A percentile compares a stretch with the other conserved stretches of the same genome.
These are phyloP conservation scores for Thermoascus crustaceus DNA, from an alignment of 2,329 filamentous ascomycete genomes.

Conservation along the genomic window DNA sequence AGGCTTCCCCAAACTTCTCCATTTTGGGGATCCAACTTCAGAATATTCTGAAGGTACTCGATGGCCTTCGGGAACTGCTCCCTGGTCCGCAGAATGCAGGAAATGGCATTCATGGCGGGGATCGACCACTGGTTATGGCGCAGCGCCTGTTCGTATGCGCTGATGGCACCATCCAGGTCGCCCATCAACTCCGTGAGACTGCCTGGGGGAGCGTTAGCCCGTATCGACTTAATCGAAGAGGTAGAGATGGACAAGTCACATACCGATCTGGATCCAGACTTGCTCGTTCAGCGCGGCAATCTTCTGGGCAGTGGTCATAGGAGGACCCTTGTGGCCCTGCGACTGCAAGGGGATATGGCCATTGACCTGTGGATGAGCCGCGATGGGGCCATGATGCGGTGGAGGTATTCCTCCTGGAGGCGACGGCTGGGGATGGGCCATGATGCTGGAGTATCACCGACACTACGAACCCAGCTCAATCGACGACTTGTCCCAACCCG, in stretches of 20 bases:
- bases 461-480: conserved; percentile 2
- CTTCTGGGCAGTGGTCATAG: conserved; percentile 61
- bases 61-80: conserved; percentile 92
- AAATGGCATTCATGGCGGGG: conserved; percentile 87
- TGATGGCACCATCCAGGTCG: conserved; percentile 79
- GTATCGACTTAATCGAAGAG: conserved; percentile 1
- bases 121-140: conserved; percentile 82
- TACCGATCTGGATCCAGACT: conserved; percentile 91
- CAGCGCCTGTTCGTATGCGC: conserved; percentile 83
- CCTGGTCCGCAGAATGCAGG: conserved; percentile 78
- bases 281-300: conserved; percentile 73
- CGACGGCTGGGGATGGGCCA: conserved; percentile 74
- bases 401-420: conserved; percentile 65
- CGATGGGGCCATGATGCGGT: conserved; percentile 58
- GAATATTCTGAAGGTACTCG: conserved; percentile 82
- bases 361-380: conserved; percentile 51
- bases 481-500: conserved; percentile 4
- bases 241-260: conserved; percentile 22
- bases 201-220: conserved; percentile 45
- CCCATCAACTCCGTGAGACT: conserved; percentile 80
- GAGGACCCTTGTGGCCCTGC: conserved; percentile 48
- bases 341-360: conserved; percentile 39
- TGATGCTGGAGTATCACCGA: conserved; percentile 27
- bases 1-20: conserved; percentile 96
- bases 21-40: conserved; percentile 81